Conservation (phyloP, 1,139 yeast species). For the Blastobotrys serpentis region DNA sequence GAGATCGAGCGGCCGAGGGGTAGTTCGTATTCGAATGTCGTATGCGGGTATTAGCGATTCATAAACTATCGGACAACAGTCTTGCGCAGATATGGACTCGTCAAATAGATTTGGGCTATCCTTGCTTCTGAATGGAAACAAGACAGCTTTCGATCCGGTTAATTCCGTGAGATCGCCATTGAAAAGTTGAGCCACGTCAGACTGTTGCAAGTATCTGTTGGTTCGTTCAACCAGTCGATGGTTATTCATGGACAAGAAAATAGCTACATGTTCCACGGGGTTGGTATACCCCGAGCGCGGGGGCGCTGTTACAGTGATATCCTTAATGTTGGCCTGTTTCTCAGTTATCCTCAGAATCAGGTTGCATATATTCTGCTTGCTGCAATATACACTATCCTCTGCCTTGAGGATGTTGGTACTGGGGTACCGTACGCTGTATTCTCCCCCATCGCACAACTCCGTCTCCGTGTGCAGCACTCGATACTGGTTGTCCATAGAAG, state of each 20-base stretch:
- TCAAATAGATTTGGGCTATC: background rate
- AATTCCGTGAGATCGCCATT: background rate
- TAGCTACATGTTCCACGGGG: slow-evolving; percentile 24
- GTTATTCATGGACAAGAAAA: slow-evolving; percentile 17
- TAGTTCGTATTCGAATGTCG: slow-evolving; percentile 8
- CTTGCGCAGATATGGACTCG: background rate
- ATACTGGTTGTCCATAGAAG: background rate
- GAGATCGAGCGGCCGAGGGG: background rate
- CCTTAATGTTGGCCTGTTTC: slow-evolving; percentile 14
- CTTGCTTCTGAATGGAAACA: slow-evolving; percentile 8
- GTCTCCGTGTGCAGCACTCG: slow-evolving; percentile 10
- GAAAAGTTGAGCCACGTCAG: slow-evolving; percentile 15
- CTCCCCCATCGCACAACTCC: slow-evolving; percentile 21
- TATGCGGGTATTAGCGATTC: slow-evolving; percentile 3
- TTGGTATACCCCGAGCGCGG: slow-evolving; percentile 20
- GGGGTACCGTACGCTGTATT: slow-evolving; percentile 14
- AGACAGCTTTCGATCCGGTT: background rate
- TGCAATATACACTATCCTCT: slow-evolving; percentile 23
- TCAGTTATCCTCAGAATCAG: slow-evolving; percentile 16
- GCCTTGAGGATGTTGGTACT: slow-evolving; percentile 18
- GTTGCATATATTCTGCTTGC: slow-evolving; percentile 19
- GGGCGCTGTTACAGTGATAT: slow-evolving; percentile 23
- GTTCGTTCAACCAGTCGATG: slow-evolving; percentile 14
- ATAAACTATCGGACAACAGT: background rate
- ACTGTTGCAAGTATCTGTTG: slow-evolving; percentile 15